Percentiles rank a stretch among this genome's conserved stretches.
These are phyloP conservation scores for Ajuga chamaepitys DNA, from an alignment of 257 asterid genomes.

Conservation along the genomic window DNA sequence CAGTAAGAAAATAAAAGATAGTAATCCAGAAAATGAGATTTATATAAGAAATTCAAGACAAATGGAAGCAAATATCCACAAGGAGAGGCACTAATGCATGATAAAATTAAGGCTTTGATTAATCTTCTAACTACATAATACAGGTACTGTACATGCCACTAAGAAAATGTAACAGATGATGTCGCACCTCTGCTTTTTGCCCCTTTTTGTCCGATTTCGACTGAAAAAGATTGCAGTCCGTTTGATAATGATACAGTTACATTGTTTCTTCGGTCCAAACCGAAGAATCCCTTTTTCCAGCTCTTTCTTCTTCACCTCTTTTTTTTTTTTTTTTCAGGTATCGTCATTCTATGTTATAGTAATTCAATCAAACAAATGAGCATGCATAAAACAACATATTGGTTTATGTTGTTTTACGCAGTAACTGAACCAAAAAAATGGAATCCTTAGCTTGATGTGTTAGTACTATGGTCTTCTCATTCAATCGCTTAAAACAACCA, in stretches of 20 bases:
- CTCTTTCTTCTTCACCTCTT: neutral
- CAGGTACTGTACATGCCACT: neutral
- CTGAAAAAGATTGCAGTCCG: too few species aligned
- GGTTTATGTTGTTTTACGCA: neutral
- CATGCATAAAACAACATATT: neutral
- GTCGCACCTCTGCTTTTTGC: neutral
- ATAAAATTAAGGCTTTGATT: too few species aligned
- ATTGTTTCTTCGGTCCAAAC: too few species aligned
- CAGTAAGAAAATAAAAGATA: neutral
- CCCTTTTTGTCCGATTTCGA: neutral
- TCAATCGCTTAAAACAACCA: neutral
- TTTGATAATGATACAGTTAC: too few species aligned
- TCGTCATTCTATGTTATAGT: neutral
- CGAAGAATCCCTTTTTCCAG: too few species aligned
- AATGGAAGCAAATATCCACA: too few species aligned
- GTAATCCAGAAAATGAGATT: neutral
- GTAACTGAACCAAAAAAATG: neutral
- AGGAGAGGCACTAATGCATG: too few species aligned
- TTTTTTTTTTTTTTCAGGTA: neutral
- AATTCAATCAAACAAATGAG: neutral
- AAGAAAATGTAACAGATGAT: neutral
- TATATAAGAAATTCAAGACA: too few species aligned
- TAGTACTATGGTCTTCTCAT: neutral
- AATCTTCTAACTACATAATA: neutral
- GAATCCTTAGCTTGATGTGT: neutral